Percentiles rank a stretch among this genome's conserved stretches.
These are phyloP conservation scores for Elaphomyces granulatus DNA, from an alignment of 495 filamentous ascomycete genomes.

Conservation along the genomic window DNA sequence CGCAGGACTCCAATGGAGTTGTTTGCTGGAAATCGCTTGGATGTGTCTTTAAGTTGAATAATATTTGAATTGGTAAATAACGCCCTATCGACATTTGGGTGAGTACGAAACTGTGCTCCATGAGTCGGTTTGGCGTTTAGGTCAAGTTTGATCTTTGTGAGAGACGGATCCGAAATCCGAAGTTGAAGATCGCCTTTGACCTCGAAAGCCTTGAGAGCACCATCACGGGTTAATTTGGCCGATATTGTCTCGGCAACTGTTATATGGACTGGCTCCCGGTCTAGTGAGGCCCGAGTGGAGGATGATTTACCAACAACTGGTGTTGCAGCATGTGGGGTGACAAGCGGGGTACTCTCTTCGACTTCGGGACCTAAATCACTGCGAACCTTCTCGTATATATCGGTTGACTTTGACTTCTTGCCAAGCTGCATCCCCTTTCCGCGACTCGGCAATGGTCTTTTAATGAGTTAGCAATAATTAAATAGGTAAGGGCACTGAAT, in stretches of 20 bases:
- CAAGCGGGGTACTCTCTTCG: constrained; percentile 63
- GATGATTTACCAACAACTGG: constrained; percentile 39
- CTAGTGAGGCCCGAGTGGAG: constrained; percentile 48
- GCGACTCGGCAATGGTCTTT: constrained; percentile 51
- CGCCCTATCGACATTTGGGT: constrained; percentile 85
- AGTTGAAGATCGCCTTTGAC: constrained; percentile 85
- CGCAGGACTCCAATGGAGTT: constrained; percentile 77
- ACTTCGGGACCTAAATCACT: constrained; percentile 70
- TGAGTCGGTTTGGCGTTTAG: constrained; percentile 57
- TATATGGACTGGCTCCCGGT: constrained; percentile 70
- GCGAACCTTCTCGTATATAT: constrained; percentile 92
- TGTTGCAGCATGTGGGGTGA: constrained; percentile 43
- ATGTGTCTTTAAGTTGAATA: constrained; percentile 72
- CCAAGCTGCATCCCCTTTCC: constrained; percentile 98
- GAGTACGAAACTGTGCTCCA: constrained; percentile 77
- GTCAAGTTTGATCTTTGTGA: constrained; percentile 79
- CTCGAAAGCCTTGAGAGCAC: constrained; percentile 64
- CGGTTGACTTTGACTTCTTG: constrained; percentile 91
- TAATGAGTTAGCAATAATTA: constrained; percentile 4
- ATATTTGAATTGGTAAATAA: constrained; percentile 61
- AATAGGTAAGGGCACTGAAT: too few species aligned
- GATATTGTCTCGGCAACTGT: constrained; percentile 78
- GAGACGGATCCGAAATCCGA: constrained; percentile 68
- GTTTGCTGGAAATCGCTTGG: constrained; percentile 82
- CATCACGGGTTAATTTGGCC: constrained; percentile 76